phyloP scores from a whole-genome alignment of 768 basidiomycete genomes.

The Pholiota molesta region DNA sequence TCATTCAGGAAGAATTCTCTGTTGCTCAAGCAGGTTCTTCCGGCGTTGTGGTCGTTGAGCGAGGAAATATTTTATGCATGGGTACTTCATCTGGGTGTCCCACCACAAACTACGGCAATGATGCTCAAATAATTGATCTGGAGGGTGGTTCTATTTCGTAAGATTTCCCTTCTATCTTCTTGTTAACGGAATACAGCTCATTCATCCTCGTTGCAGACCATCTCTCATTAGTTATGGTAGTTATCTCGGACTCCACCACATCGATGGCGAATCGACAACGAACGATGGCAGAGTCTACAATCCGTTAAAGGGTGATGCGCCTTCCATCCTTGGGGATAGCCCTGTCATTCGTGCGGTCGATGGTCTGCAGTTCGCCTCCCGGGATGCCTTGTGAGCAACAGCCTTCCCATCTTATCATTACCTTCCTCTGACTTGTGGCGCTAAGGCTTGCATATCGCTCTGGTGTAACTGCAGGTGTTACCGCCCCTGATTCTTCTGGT shows the following conservation, averaged over 20 bases:
- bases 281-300: constrained; percentile 61
- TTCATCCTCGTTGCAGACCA: constrained; percentile 37
- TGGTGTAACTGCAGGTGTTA: constrained; percentile 66
- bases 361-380: constrained; percentile 69
- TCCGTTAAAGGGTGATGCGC: constrained; percentile 41
- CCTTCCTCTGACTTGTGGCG: neutral
- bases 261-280: constrained; percentile 57
- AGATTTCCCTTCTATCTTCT: constrained; percentile 38
- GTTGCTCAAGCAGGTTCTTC: constrained; percentile 19
- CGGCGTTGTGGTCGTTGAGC: constrained; percentile 50
- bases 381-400: constrained; percentile 47
- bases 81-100: constrained; percentile 37
- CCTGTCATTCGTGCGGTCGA: constrained; percentile 62
- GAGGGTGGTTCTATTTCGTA: constrained; percentile 67
- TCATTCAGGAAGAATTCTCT: constrained; percentile 34
- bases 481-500: constrained; percentile 51
- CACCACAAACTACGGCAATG: constrained; percentile 15
- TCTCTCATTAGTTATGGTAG: constrained; percentile 68
- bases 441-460: constrained; percentile 62
- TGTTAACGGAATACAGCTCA: neutral
- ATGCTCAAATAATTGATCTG: constrained; percentile 52
- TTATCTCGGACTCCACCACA: constrained; percentile 66
- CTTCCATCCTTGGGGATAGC: constrained; percentile 45
- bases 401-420: neutral
- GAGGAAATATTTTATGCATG: constrained; percentile 59